These are phyloP conservation scores for Bisporella sp. DNA, from an alignment of 2,329 filamentous ascomycete genomes.

Conservation along the genomic window DNA sequence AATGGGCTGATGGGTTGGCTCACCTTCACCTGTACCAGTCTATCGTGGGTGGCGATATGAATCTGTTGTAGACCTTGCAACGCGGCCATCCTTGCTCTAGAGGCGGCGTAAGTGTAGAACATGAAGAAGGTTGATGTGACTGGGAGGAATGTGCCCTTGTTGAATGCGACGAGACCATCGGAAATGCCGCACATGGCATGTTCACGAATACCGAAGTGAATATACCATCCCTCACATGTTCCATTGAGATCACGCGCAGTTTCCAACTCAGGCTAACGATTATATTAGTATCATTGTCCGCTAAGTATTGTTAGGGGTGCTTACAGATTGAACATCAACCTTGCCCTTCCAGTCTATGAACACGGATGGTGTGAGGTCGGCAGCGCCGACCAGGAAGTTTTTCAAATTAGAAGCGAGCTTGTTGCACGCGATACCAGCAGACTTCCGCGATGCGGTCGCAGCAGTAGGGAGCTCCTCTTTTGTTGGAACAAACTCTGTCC, in stretches of 20 bases:
- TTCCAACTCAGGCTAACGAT: background rate
- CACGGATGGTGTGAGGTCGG: conserved; percentile 44
- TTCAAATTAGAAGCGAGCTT: conserved; percentile 40
- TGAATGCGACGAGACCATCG: background rate
- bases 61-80: conserved; percentile 47
- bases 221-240: background rate
- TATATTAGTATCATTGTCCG: too few species aligned
- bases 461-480: conserved; percentile 37
- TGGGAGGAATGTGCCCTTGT: background rate
- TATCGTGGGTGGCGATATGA: conserved; percentile 54
- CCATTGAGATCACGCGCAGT: background rate
- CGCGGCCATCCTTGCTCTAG: conserved; percentile 47
- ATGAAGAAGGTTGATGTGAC: background rate
- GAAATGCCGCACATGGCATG: background rate
- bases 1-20: conserved; percentile 55
- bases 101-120: background rate
- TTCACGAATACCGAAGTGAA: background rate
- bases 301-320: too few species aligned
- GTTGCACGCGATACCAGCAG: conserved; percentile 41
- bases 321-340: conserved; percentile 43
- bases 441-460: conserved; percentile 43
- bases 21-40: conserved; percentile 52
- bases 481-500: conserved; percentile 38
- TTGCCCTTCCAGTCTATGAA: conserved; percentile 49
- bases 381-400: conserved; percentile 46